Conservation (phyloP, 176 grass and related monocot species). For the Pontederia crassipes region DNA sequence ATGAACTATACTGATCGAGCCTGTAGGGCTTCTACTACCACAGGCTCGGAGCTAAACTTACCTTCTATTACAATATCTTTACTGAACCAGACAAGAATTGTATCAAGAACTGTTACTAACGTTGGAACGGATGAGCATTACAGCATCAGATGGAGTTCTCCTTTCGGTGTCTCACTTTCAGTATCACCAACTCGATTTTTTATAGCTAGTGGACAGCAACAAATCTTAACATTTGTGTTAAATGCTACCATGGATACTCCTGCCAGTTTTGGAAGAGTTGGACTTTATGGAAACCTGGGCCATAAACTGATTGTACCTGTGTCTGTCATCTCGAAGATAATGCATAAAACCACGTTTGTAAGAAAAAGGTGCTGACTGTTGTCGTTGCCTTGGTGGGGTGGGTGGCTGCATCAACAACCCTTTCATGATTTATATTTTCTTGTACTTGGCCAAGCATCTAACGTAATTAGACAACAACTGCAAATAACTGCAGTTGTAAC, state of each 20-base stretch:
- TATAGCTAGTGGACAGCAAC: conserved; percentile 55
- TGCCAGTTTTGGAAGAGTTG: conserved; percentile 60
- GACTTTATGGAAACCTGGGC: conserved; percentile 65
- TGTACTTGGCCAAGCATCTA: conserved; percentile 1
- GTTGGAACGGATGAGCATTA: conserved; percentile 62
- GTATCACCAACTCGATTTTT: conserved; percentile 39
- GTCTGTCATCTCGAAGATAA: conserved; percentile 62
- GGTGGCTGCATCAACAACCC: background rate
- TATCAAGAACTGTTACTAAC: conserved; percentile 52
- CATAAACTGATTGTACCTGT: conserved; percentile 54
- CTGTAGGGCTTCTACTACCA: conserved; percentile 42
- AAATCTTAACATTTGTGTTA: conserved; percentile 50
- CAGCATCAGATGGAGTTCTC: conserved; percentile 43
- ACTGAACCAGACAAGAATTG: conserved; percentile 53
- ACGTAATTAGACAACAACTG: conserved; percentile 1
- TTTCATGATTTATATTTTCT: conserved; percentile 4
- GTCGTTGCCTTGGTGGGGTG: background rate
- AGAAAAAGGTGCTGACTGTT: conserved; percentile 5
- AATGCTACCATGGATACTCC: conserved; percentile 49
- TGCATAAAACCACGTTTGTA: conserved; percentile 9
- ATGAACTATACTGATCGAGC: conserved; percentile 66
- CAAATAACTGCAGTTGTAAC: too few relatives aligned
- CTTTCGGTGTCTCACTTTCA: conserved; percentile 48
- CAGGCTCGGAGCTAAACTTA: conserved; percentile 64
- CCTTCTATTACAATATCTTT: conserved; percentile 75